Evolutionary conservation across 139 green algal species (phyloP).

Genomic region (Picochlorum sp.): DNA sequence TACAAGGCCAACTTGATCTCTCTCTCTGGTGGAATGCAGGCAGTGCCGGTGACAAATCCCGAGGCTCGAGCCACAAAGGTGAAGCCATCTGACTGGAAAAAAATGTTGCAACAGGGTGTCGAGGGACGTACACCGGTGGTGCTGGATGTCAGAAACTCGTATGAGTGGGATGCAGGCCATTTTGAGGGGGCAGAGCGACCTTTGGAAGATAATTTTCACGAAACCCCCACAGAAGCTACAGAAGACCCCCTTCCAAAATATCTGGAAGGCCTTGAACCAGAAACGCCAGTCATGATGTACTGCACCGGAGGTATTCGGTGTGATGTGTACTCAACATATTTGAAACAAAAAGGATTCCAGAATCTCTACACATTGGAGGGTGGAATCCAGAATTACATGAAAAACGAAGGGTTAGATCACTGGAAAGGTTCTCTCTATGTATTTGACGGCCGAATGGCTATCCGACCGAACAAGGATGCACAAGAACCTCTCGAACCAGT

Average conservation of each 20-base stretch:
- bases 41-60: slow-evolving; percentile 59
- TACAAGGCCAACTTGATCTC: slow-evolving; percentile 75
- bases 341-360: slow-evolving; percentile 70
- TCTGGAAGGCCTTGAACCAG: slow-evolving; percentile 41
- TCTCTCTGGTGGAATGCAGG: slow-evolving; percentile 61
- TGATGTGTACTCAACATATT: slow-evolving; percentile 92
- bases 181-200: slow-evolving; percentile 77
- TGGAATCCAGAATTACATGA: slow-evolving; percentile 74
- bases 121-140: slow-evolving; percentile 46
- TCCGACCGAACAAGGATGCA: slow-evolving; percentile 32
- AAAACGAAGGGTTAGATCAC: slow-evolving; percentile 42
- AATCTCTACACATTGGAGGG: slow-evolving; percentile 95
- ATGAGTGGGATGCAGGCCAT: slow-evolving; percentile 98
- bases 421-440: slow-evolving; percentile 95
- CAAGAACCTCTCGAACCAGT: slow-evolving; percentile 41
- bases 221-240: slow-evolving; percentile 63
- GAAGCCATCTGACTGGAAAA: slow-evolving; percentile 53
- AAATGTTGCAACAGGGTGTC: slow-evolving; percentile 41
- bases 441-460: slow-evolving; percentile 90
- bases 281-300: slow-evolving; percentile 95
- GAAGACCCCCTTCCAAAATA: slow-evolving; percentile 34
- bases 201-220: slow-evolving; percentile 77
- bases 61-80: slow-evolving; percentile 46
- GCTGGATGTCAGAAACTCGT: slow-evolving; percentile 93
- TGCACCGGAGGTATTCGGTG: slow-evolving; percentile 99